Evolutionary conservation across 2,329 filamentous ascomycete species (phyloP).

Genomic region (Didymella glomerata): DNA sequence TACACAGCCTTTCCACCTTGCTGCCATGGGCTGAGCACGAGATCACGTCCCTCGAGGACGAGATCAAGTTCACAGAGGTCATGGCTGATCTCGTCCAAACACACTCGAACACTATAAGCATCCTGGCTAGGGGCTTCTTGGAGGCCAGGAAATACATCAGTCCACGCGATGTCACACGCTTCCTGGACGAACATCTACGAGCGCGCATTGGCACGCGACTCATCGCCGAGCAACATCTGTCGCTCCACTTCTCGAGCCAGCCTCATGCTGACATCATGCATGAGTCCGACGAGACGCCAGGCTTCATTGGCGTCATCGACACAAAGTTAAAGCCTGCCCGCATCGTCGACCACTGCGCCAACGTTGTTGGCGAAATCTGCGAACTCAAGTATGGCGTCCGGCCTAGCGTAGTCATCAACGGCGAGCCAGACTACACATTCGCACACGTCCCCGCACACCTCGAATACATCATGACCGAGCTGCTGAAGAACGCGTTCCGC

Average conservation of each 20-base stretch:
- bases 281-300: conserved; percentile 56
- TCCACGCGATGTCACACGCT: conserved; percentile 82
- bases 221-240: conserved; percentile 96
- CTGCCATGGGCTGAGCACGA: conserved; percentile 80
- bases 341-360: conserved; percentile 84
- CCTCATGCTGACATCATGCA: conserved; percentile 69
- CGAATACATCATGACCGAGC: conserved; percentile 95
- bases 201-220: conserved; percentile 92
- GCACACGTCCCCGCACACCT: conserved; percentile 95
- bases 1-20: conserved; percentile 89
- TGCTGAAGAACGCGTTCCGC: conserved; percentile 96
- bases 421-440: conserved; percentile 86
- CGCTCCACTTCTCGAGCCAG: conserved; percentile 78
- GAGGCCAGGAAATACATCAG: conserved; percentile 92
- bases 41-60: conserved; percentile 82
- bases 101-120: conserved; percentile 92
- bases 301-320: conserved; percentile 95
- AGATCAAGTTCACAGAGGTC: conserved; percentile 89
- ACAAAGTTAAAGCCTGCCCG: conserved; percentile 83
- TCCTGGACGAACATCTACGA: conserved; percentile 91
- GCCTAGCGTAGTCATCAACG: conserved; percentile 80
- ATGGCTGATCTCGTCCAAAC: conserved; percentile 95
- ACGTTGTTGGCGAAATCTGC: conserved; percentile 94
- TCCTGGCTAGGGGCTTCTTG: conserved; percentile 88
- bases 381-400: conserved; percentile 94